Evolutionary conservation across 306 rosid species (phyloP), one percentile per base, ranked within the genome.

Genomic region (Rosa lucieae): DNA sequence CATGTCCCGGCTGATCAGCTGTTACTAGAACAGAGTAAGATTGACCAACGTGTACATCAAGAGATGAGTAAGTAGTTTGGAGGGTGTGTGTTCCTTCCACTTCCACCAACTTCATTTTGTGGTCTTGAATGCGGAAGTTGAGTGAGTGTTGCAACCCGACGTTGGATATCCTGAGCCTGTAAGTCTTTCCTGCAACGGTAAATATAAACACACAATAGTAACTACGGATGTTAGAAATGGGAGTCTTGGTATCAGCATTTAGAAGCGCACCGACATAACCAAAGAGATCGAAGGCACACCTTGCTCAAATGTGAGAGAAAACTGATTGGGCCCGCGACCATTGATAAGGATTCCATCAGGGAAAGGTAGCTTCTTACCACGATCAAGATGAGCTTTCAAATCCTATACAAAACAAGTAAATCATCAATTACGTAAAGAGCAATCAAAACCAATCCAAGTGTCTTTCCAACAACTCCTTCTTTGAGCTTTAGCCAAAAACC

Each of bases 11-110:
- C 85, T 95, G 99, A 85, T 95, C 99, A 0, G 98, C 96, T 0
- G 96, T 95, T 5, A 95, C 82, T 4, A 95, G 88, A 39, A 91
- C 97, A 1, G 99, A 95, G 79, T 93, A 93, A 39, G 98, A 91
- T 81, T 95, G 99, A 20, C 99, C 99, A 3, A 88, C 91, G 48
- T 95, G 99, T 69, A 95, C 91, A 32, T 95, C 99, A 2, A 95
- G 86, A 61, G 97, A 95, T 18, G 99, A 95, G 84, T 88, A 95
- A 1, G 92, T 81, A 6, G 89, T 89, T 82, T 95, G 99, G 42
- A 95, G 90, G 12, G 97, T 90, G 86, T 95, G 99, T 32, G 97
- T 92, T 81, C 99, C 99, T 84, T 95, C 99, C 74, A 95, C 99
- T 80, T 95, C 99, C 2, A 91, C 98, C 73, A 92, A 77, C 90